A percentile compares a stretch with the other conserved stretches of the same genome.
Evolutionary conservation across 495 filamentous ascomycete genomes (phyloP).

Genomic region (Lasiosphaeria hispida): DNA sequence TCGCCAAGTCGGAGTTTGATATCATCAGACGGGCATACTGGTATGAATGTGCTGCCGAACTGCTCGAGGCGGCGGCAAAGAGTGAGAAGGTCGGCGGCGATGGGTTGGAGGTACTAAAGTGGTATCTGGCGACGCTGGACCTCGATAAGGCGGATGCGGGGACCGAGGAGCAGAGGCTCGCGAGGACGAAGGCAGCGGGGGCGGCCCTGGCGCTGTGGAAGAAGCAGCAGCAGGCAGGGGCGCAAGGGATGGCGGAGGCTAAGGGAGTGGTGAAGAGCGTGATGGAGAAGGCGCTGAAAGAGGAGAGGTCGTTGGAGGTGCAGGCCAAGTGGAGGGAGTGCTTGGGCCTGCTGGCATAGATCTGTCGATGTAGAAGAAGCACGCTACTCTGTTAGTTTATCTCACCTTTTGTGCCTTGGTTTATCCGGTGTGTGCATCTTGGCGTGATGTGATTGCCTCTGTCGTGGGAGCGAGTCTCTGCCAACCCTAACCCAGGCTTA

Average conservation of each 20-base stretch:
- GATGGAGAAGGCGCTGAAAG: constrained; percentile 30
- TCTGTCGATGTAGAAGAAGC: background rate
- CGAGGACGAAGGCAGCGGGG: constrained; percentile 35
- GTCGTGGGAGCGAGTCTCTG: no score
- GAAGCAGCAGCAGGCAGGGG: constrained; percentile 9
- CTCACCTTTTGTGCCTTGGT: no score
- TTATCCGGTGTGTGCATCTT: no score
- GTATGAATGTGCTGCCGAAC: constrained; percentile 32
- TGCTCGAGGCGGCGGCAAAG: constrained; percentile 29
- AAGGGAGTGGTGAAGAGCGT: constrained; percentile 20
- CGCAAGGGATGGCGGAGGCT: constrained; percentile 15
- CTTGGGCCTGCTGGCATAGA: constrained; percentile 15
- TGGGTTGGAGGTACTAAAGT: constrained; percentile 22
- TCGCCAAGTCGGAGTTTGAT: constrained; percentile 24
- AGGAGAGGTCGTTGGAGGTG: constrained; percentile 45
- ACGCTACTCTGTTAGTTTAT: background rate
- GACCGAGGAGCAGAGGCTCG: constrained; percentile 40
- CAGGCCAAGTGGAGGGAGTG: constrained; percentile 35
- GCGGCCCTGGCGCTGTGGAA: constrained; percentile 33
- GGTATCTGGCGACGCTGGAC: constrained; percentile 41
- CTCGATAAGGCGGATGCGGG: constrained; percentile 33
- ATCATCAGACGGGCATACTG: constrained; percentile 31
- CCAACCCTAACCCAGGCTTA: constrained; percentile 1
- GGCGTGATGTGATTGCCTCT: no score
- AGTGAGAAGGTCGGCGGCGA: constrained; percentile 16